These are phyloP conservation scores for Sporothrix phasma DNA, from an alignment of 2,329 filamentous ascomycete species.

Conservation along the genomic window DNA sequence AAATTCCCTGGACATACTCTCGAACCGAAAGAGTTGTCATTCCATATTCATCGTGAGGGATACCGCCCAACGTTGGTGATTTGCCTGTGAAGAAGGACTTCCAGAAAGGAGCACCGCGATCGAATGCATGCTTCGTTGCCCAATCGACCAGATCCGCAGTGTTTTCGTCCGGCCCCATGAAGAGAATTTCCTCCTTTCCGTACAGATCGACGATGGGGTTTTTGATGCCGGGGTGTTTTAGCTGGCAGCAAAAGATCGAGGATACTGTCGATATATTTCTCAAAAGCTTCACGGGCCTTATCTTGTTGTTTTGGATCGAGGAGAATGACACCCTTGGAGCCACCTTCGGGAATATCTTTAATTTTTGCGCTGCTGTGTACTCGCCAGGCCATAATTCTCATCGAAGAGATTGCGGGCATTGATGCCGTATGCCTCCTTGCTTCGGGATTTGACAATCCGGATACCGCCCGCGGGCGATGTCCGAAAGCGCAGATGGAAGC, in stretches of 20 bases:
- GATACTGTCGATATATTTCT: conserved; percentile 99
- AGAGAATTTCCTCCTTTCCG: conserved; percentile 90
- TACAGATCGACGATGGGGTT: conserved; percentile 95
- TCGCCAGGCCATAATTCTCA: conserved; percentile 96
- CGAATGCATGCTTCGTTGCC: conserved; percentile 91
- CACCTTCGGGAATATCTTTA: conserved; percentile 98
- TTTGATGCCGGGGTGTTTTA: conserved; percentile 90
- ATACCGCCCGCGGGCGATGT: conserved; percentile 96
- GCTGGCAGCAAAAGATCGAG: conserved; percentile 87
- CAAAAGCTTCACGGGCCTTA: conserved; percentile 82
- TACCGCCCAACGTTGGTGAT: conserved; percentile 89
- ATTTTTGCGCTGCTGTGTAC: conserved; percentile 99
- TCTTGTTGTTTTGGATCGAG: conserved; percentile 92
- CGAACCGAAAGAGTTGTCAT: conserved; percentile 97
- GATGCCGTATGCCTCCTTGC: conserved; percentile 90
- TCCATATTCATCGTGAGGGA: conserved; percentile 90
- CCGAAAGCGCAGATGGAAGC: conserved; percentile 94
- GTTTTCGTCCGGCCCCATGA: conserved; percentile 98
- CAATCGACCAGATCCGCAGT: conserved; percentile 94
- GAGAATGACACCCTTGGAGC: conserved; percentile 94
- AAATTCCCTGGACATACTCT: conserved; percentile 92
- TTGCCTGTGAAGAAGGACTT: conserved; percentile 99
- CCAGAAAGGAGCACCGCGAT: conserved; percentile 91
- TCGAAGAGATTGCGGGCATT: conserved; percentile 95
- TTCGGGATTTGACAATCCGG: conserved; percentile 95